Evolutionary conservation across 169 alveolate species (phyloP), one percentile per base, ranked within the genome.

Genomic region (Eimeria sp.): DNA sequence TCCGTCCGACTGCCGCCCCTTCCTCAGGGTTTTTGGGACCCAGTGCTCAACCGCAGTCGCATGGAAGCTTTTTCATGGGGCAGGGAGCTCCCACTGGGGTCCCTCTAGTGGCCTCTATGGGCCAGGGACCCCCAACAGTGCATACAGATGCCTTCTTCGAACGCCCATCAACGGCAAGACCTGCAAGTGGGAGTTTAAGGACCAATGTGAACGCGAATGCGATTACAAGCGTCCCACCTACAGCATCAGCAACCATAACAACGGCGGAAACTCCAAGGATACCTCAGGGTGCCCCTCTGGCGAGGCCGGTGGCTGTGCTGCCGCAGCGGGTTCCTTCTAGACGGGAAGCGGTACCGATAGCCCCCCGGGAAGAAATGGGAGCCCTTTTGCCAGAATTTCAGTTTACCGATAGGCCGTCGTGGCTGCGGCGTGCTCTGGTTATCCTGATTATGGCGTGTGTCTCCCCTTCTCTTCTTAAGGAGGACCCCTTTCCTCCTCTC

Each of bases 221-320:
- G n/a, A 25, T 20, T 14, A 20, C 70, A 18, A 61, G 7, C 5
- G 18, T 0, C 5, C 27, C 70, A 61, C 20, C 82, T 27, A 13
- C 82, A 27, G 82, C 82, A 27, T 18, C 82, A 72, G 80, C 47
- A 70, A 47, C 80, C 13, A 27, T n/a, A 70, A 47, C 80, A 70
- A 47, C 80, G 7, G 82, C 82, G 30, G 47, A 14, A 27, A 22
- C 11, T 5, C 51, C 82, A 13, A 3, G 45, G 82, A 22, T 49
- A 40, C 20, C 82, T 6, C 82, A 40, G 49, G 7, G 82, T 45
- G 49, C 82, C 82, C 82, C 82, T 10, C 20, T 72, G 82, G 82
- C 82, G 82, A 72, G 51, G 51, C 82, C 82, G 20, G 82, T 72
- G 45, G 82, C 82, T 20, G 82, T 72, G 82, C 82, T 72, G 49